Base-by-base conservation (phyloP, 768 basidiomycete genomes). In the Suillus lakei region DNA sequence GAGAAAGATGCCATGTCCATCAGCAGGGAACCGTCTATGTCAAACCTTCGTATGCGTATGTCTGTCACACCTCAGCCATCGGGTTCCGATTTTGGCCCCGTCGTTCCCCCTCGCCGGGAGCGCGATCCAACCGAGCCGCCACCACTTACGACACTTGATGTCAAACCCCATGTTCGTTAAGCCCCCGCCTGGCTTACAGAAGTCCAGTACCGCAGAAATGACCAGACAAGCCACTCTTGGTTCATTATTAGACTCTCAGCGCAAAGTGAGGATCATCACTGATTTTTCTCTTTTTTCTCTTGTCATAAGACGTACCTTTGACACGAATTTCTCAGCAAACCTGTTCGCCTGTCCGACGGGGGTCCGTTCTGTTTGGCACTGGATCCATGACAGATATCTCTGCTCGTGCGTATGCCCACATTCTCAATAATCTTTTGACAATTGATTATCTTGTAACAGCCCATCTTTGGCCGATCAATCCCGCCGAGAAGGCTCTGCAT, bases 141-240 rank as follows among this genome's bases (percentile, higher is more conserved):
- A 32, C 83, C 90, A 6, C 75, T 93, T 36, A 82, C 83, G 34
- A 67, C 84, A 61, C n/a, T 83, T 93, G 46, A 81, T 83, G 65
- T 83, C 86, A 34, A 88, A 90, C 70, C 91, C 91, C 26, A 81
- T 84, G 63, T 93, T 92, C 71, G 84, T 93, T 16, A 90, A 84
- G 68, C 84, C 87, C 0, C 90, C 91, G 5, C 72, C 74, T 32
- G 36, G 68, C 75, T 48, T 63, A 50, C 77, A 71, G 61, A 77
- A 71, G 48, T 65, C 67, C 16, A 58, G 39, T 26, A 34, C 61
- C 34, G 62, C 67, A 21, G 77, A 74, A 34, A 64, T 69, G 60
- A 73, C 73, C 39, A 74, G 76, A 50, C 79, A 78, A 55, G 68
- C 83, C 2, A 90, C 88, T 53, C 78, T 90, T 46, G 88, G 88